These are phyloP conservation scores for Colletotrichum caudatum DNA, from an alignment of 2,329 filamentous ascomycete genomes.

Conservation along the genomic window DNA sequence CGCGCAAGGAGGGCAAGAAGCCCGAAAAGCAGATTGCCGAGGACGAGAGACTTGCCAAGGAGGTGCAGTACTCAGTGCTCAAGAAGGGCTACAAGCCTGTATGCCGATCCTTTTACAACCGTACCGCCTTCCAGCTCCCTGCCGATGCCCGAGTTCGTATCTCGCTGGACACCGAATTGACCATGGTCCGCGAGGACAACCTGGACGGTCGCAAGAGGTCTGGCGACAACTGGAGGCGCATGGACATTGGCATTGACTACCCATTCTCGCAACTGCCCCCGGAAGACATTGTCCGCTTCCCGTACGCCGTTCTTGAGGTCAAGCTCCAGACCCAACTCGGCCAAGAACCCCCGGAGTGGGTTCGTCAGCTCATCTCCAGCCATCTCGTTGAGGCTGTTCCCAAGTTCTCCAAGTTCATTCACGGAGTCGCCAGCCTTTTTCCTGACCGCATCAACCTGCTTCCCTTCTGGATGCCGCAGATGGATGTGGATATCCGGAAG, in stretches of 20 bases:
- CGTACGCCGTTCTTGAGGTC: conserved; percentile 95
- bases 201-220: conserved; percentile 80
- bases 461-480: conserved; percentile 98
- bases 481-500: conserved; percentile 97
- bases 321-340: conserved; percentile 97
- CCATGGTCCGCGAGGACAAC: conserved; percentile 96
- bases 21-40: conserved; percentile 90
- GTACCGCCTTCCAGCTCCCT: conserved; percentile 96
- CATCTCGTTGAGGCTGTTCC: conserved; percentile 98
- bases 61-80: conserved; percentile 93
- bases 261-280: conserved; percentile 90
- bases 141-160: conserved; percentile 96
- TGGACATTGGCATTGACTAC: conserved; percentile 96
- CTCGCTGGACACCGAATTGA: conserved; percentile 94
- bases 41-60: conserved; percentile 87
- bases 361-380: conserved; percentile 90
- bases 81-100: conserved; percentile 89
- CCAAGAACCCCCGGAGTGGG: conserved; percentile 96
- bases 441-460: conserved; percentile 88
- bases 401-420: conserved; percentile 99
- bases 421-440: conserved; percentile 90
- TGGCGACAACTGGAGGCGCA: conserved; percentile 94
- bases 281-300: conserved; percentile 89
- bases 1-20: conserved; percentile 94
- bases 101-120: conserved; percentile 96